Evolutionary conservation across 192 early-diverging fungal species (phyloP).

Genomic region (Fimicolochytrium jonesii): DNA sequence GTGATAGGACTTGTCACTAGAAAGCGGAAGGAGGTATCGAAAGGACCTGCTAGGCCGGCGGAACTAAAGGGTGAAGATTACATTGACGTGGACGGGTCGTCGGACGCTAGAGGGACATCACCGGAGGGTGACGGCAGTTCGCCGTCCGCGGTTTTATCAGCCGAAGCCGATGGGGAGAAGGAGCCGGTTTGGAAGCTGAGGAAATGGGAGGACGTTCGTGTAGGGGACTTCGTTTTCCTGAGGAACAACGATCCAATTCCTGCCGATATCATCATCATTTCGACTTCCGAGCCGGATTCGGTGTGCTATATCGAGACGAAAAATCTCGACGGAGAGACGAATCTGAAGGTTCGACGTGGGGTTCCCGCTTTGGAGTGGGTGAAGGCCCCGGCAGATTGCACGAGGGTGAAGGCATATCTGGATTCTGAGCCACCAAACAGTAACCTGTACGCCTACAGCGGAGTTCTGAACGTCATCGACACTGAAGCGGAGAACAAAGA

Average conservation of each 20-base stretch:
- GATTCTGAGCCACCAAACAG: conserved; percentile 46
- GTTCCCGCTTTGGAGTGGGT: conserved; percentile 64
- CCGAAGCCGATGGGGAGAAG: conserved; percentile 1
- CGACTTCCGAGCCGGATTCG: conserved; percentile 71
- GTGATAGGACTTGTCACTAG: neutral
- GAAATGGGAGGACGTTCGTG: conserved; percentile 47
- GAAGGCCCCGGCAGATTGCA: conserved; percentile 70
- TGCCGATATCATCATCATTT: conserved; percentile 77
- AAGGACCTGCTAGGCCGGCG: neutral
- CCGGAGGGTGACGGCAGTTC: neutral
- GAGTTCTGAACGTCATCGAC: conserved; percentile 25
- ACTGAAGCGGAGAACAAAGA: too few relatives aligned
- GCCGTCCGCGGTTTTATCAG: neutral
- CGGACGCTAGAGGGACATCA: too few relatives aligned
- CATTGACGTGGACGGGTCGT: neutral
- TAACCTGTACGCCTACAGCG: conserved; percentile 49
- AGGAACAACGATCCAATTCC: conserved; percentile 79
- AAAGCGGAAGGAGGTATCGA: neutral
- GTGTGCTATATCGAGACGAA: conserved; percentile 90
- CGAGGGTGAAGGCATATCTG: conserved; percentile 22
- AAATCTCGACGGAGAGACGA: conserved; percentile 97
- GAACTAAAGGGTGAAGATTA: conserved; percentile 12
- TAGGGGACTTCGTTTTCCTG: conserved; percentile 86
- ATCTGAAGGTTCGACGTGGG: conserved; percentile 77
- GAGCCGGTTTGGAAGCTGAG: conserved; percentile 32